Evolutionary conservation across 2,329 filamentous ascomycete species (phyloP), one percentile per base, ranked within the genome.

Genomic region (Ascosphaera acerosa): DNA sequence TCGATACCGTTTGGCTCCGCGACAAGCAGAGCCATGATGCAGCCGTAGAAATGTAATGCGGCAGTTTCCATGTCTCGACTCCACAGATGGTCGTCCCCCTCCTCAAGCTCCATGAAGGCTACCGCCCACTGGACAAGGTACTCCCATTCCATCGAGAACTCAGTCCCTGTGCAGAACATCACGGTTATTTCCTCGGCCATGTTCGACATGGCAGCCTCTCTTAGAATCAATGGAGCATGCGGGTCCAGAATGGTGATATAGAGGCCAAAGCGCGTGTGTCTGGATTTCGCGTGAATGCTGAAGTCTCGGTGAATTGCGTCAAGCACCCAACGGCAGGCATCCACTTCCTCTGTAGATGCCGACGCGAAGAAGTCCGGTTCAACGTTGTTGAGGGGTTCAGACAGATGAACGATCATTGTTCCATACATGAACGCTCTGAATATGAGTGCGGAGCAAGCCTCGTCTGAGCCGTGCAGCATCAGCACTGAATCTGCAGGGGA

Each of bases 31-130:
- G 48, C 43, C 6, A 54, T 36, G 15, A 55, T 33, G 35, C 49
- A 52, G 10, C 52, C 52, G 31, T 49, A 46, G 15, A 55, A 41
- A 20, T 44, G 46, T 27, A 55, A 36, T 14, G 42, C 47, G 4
- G 48, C 46, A 35, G 55, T 49, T 0, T 44, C 44, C 26, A 49
- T 46, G 15, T 50, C 48, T 25, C 52, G 40, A 33, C 49, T 51
- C 46, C 48, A 48, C 6, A 41, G 36, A 10, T 46, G 34, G 10
- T 36, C 39, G 12, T 41, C 38, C 2, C 35, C 34, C 4, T 27
- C 25, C 10, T 42, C 39, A 23, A 34, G 20, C 3, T 29, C 29
- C 15, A 29, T 19, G 7, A n/a, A n/a, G n/a, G 37, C 26, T 15
- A 22, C 20, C 15, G 18, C 29, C 29, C 29, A 18, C 12, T 12